Base-by-base conservation (phyloP, 306 rosid genomes). In the Calophaca sinica region DNA sequence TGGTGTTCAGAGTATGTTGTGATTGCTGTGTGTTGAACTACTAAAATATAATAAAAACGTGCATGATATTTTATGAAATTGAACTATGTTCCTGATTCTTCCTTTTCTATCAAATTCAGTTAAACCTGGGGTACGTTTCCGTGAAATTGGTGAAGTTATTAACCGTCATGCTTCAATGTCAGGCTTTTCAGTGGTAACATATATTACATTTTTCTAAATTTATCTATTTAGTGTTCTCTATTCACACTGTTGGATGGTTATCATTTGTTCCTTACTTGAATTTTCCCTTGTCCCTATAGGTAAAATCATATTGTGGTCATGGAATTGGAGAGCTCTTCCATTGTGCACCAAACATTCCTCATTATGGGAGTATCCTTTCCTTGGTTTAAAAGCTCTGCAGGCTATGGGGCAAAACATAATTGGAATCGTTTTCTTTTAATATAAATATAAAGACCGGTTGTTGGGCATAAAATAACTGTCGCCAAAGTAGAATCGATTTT, bases 281-380 rank as follows among this genome's bases (percentile, higher is more conserved):
- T 65, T 72, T 55, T 55, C 60, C 38, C 28, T 49, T 58, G 63
- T 9, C 8, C 69, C 50, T 26, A 26, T 31, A 94, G 99, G 99
- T 83, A 62, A 94, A 85, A 80, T 92, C 99, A 15, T 48, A 42
- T 74, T 94, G 90, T 67, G 99, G 99, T 59, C 99, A 94, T 85
- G 99, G 99, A 67, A 92, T 94, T 74, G 99, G 99, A 75, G 99
- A 94, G 84, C 99, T 92, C 79, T 94, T 90, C 83, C 99, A 89
- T 69, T 94, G 96, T 80, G 99, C 97, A 32, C 97, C 99, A 64
- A 83, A 90, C 72, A 94, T 94, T 86, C 97, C 89, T 55, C 99
- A 94, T 76, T 94, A 94, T 67, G 87, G 83, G 78, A 89, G 99
- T 94, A 94, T 84, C 87, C 88, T 83, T 80, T 84, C 69, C 68